A percentile compares a stretch with the other conserved stretches of the same genome.
Evolutionary conservation across 2,329 filamentous ascomycete genomes (phyloP).

Genomic region (Ophiostoma quercus): DNA sequence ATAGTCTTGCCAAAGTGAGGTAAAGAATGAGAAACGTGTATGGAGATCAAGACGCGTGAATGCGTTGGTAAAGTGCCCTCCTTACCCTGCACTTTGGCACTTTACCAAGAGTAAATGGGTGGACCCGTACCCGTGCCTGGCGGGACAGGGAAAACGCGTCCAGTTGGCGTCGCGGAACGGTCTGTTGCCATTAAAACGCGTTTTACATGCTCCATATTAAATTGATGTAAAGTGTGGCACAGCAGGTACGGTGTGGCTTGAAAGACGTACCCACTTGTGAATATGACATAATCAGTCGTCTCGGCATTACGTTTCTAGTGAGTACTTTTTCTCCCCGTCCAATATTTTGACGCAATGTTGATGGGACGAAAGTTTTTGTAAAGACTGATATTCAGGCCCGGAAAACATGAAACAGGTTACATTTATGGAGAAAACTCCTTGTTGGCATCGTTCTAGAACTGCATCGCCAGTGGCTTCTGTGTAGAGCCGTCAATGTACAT

Average conservation of each 20-base stretch:
- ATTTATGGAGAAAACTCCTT: background rate
- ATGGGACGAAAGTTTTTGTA: background rate
- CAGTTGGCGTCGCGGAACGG: conserved; percentile 21
- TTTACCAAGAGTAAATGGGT: conserved; percentile 8
- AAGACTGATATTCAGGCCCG: background rate
- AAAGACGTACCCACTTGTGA: background rate
- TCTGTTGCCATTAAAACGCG: conserved; percentile 7
- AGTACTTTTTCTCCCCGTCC: background rate
- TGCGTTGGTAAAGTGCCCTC: background rate
- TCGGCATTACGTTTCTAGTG: background rate
- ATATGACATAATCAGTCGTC: background rate
- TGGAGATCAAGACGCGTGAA: conserved; percentile 1
- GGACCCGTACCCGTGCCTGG: conserved; percentile 14
- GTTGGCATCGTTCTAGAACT: background rate
- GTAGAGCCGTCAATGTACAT: conserved; percentile 13
- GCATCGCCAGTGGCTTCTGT: background rate
- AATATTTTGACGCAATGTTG: background rate
- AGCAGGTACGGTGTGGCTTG: conserved; percentile 1
- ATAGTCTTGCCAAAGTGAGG: background rate
- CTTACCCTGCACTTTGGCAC: background rate
- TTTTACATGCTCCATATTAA: background rate
- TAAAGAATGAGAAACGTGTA: conserved; percentile 8
- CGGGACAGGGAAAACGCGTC: conserved; percentile 20
- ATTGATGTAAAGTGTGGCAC: conserved; percentile 8
- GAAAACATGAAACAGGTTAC: background rate